phyloP scores from a whole-genome alignment of 495 filamentous ascomycete genomes.

The Penicillium diatomitis region DNA sequence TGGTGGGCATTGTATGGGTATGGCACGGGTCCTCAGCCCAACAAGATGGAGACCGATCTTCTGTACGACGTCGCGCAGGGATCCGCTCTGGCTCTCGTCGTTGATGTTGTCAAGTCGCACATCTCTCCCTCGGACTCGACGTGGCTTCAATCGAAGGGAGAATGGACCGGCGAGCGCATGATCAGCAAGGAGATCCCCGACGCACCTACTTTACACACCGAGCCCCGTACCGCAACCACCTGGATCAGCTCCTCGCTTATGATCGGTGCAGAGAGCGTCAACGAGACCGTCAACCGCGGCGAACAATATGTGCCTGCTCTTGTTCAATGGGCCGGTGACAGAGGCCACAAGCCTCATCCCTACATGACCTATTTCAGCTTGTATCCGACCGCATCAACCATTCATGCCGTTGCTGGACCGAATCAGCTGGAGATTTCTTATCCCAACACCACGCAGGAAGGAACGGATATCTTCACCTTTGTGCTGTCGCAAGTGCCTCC shows the following conservation, averaged over 20 bases:
- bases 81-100: constrained; percentile 13
- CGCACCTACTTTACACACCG: constrained; percentile 9
- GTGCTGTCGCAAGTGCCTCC: constrained; percentile 17
- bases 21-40: constrained; percentile 16
- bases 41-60: constrained; percentile 17
- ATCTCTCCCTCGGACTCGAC: constrained; percentile 6
- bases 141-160: constrained; percentile 4
- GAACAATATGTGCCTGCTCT: constrained; percentile 22
- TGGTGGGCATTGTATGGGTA: constrained; percentile 23
- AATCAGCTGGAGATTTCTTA: constrained; percentile 16
- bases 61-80: constrained; percentile 19
- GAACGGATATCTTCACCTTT: constrained; percentile 21
- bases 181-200: constrained; percentile 17
- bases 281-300: constrained; percentile 13
- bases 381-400: constrained; percentile 18
- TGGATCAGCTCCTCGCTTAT: constrained; percentile 22
- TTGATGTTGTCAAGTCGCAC: constrained; percentile 10
- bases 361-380: constrained; percentile 20
- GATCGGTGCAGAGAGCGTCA: constrained; percentile 18
- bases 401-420: constrained; percentile 13
- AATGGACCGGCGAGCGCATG: constrained; percentile 13
- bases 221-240: constrained; percentile 12
- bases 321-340: constrained; percentile 23
- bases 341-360: constrained; percentile 10
- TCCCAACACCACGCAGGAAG: constrained; percentile 20